Conservation (phyloP, 192 early-diverging fungal species). For the Coemansia sp. region DNA sequence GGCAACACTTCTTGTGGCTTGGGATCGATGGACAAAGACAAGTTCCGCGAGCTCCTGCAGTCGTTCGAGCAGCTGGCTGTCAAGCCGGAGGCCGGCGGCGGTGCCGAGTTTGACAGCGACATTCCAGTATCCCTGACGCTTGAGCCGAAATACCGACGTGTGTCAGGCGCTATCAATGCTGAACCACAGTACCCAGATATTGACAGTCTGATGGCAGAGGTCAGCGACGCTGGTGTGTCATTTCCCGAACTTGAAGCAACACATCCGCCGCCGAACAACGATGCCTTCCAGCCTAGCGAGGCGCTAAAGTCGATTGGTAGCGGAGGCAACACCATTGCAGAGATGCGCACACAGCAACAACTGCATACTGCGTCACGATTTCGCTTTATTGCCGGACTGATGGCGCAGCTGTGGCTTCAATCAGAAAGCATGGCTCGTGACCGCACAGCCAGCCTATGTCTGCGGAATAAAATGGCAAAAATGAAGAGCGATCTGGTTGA, state of each 20-base stretch:
- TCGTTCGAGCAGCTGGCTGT: slow-evolving; percentile 49
- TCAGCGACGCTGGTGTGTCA: slow-evolving; percentile 25
- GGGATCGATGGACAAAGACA: slow-evolving; percentile 50
- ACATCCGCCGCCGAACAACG: slow-evolving; percentile 31
- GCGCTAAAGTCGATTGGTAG: slow-evolving; percentile 16
- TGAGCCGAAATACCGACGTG: slow-evolving; percentile 4
- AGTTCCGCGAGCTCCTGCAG: slow-evolving; percentile 48
- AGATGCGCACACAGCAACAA: slow-evolving; percentile 36
- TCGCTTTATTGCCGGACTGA: slow-evolving; percentile 33
- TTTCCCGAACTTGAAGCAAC: slow-evolving; percentile 51
- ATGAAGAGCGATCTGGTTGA: slow-evolving; percentile 29
- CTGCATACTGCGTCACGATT: slow-evolving; percentile 41
- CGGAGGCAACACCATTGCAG: slow-evolving; percentile 5
- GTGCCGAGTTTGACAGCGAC: slow-evolving; percentile 27
- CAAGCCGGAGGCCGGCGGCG: slow-evolving; percentile 42
- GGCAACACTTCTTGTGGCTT: background rate
- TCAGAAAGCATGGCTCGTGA: slow-evolving; percentile 13
- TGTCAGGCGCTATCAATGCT: slow-evolving; percentile 2
- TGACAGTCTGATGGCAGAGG: slow-evolving; percentile 18
- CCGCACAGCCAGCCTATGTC: slow-evolving; percentile 7
- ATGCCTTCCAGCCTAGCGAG: slow-evolving; percentile 23
- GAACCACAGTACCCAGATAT: slow-evolving; percentile 13
- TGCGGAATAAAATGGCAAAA: slow-evolving; percentile 8
- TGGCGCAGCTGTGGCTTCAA: slow-evolving; percentile 35
- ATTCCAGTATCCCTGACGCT: slow-evolving; percentile 11